Base-by-base conservation (phyloP, 2,329 filamentous ascomycete genomes). In the Paramyrothecium sp. region DNA sequence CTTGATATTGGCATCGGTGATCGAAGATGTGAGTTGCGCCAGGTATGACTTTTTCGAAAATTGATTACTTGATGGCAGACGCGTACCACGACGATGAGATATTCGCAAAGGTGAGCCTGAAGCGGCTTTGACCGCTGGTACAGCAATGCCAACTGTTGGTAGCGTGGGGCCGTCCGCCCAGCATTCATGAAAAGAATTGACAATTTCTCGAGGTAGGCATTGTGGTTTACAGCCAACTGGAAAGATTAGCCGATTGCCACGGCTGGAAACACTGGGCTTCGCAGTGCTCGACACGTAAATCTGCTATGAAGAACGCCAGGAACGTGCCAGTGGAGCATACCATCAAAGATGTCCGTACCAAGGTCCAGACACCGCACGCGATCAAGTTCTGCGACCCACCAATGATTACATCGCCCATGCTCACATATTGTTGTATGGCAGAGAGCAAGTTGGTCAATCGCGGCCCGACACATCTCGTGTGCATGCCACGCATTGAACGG, bases 351-450 rank as follows among this genome's bases (percentile, higher is more conserved):
- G 75, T 71, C 48, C 76, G 70, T 10, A 80, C 74, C 2, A 77
- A 55, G 1, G 74, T 69, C 78, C 77, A 81, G 0, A 81, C 74
- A 13, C 76, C 70, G 56, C 74, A 76, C 0, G 77, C 76, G 8
- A 79, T 65, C 0, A 80, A 48, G 46, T 79, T 80, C 60, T 80
- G 77, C 0, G 73, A 73, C 1, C 74, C 75, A 0, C 77, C 76
- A 17, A 80, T 53, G 0, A 67, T n/a, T 0, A 68, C 34, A 19
- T 67, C 65, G 5, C 77, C 77, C n/a, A 80, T 58, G 0, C 72
- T 69, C 19, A 73, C 75, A 53, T 75, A 80, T 56, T 76, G 73
- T 56, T 81, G 76, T 0, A 77, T 69, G 0, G 71, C 65, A 11
- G 76, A 59, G 0, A 80, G 61, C 5, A 78, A 64, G 48, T 74